Evolutionary conservation across 2,329 filamentous ascomycete genomes (phyloP), one percentile per base, ranked within the genome.

Genomic region (Exserohilum turcica): DNA sequence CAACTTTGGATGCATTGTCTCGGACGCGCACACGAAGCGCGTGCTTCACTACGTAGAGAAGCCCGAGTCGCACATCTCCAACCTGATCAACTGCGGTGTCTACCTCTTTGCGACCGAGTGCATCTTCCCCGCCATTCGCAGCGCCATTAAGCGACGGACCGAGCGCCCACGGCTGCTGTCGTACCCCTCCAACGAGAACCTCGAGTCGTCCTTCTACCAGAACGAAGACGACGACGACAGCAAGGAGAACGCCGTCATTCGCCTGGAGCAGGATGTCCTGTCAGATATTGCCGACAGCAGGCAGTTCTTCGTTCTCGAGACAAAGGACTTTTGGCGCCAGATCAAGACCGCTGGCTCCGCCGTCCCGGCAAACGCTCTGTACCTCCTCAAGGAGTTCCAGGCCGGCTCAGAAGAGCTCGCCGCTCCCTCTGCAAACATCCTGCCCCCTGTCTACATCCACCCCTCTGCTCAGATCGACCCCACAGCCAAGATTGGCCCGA

Each of bases 31-130:
- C 79, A 96, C 90, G 61, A 92, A 93, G 75, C 91, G 93, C 63
- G 94, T 99, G 39, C 87, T 97, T 56, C 94, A 99, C 80, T 97
- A 99, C 79, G 94, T 99, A 74, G 94, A 97, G 84, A 97, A 97
- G 82, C 94, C 94, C 63, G 93, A 99, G 78, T 92, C 90, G 50
- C 90, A 96, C 77, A 97, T 99, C 77, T 95, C 90, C 72, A 97
- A 97, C 80, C 83, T 99, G 64, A 99, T 99, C 84, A 99, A 97
- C 83, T 97, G 94, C 77, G 94, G 94, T 68, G 92, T 99, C 70
- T 99, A 97, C 80, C 90, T 97, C 68, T 99, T 99, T 78, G 86
- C 90, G 61, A 94, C 92, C 60, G 92, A 97, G 66, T 91, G 88
- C 76, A 96, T 97, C 80, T 97, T 97, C 84, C 93, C 93, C 60